Conservation (phyloP, 257 asterid genomes). For the Jacaranda copaia region DNA sequence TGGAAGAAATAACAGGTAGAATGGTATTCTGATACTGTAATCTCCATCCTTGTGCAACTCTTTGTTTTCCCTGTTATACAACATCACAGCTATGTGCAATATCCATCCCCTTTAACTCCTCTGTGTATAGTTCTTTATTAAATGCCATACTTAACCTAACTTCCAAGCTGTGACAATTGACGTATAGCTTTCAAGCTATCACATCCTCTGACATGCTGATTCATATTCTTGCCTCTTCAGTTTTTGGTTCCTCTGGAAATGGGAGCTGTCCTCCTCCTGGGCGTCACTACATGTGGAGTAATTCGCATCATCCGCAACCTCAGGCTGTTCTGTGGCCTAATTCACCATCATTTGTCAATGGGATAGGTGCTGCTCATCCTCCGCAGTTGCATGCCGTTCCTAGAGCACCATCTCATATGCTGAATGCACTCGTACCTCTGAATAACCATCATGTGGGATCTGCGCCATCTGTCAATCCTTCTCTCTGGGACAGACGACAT, state of each 20-base stretch:
- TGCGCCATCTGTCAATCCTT: slow-evolving; percentile 86
- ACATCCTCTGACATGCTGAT: slow-evolving; percentile 33
- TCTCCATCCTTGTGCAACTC: slow-evolving; percentile 13
- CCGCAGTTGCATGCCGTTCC: slow-evolving; percentile 82
- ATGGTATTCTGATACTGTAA: not conserved
- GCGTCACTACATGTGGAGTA: slow-evolving; percentile 85
- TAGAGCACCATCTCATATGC: slow-evolving; percentile 72
- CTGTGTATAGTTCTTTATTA: not conserved
- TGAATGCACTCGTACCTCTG: slow-evolving; percentile 67
- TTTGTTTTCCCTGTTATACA: slow-evolving; percentile 18
- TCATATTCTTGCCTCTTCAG: slow-evolving; percentile 51
- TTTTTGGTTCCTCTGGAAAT: slow-evolving; percentile 74
- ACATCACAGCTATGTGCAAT: slow-evolving; percentile 6
- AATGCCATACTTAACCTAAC: not conserved
- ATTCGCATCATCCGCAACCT: slow-evolving; percentile 71
- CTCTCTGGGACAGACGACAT: slow-evolving; percentile 87
- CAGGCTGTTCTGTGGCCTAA: slow-evolving; percentile 79
- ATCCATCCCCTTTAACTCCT: slow-evolving; percentile 1
- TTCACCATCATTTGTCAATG: slow-evolving; percentile 81
- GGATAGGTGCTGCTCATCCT: slow-evolving; percentile 68
- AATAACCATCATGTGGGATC: slow-evolving; percentile 91
- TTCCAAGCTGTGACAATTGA: not conserved
- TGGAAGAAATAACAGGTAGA: slow-evolving; percentile 20
- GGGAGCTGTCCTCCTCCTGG: slow-evolving; percentile 93
- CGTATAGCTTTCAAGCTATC: slow-evolving; percentile 12